Conservation (phyloP, 2,329 filamentous ascomycete genomes). For the Sporothrix mexicana region DNA sequence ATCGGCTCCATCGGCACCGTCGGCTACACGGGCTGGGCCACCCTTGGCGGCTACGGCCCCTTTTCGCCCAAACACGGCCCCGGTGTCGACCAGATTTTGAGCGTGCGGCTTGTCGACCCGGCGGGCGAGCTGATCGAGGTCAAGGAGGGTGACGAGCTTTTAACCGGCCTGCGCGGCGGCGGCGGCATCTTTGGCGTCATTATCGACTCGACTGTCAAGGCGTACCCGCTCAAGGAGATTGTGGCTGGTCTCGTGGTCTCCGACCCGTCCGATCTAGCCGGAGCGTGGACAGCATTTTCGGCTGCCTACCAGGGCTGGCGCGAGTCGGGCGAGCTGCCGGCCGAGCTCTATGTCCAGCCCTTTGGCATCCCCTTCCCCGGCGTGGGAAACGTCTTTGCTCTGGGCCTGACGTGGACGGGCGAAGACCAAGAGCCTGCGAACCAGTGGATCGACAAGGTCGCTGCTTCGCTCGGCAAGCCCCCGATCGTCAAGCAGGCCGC, state of each 20-base stretch:
- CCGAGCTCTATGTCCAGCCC: conserved; percentile 21
- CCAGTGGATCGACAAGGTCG: conserved; percentile 24
- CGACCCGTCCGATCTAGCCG: background rate
- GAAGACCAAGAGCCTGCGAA: background rate
- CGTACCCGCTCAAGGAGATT: conserved; percentile 36
- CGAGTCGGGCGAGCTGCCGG: background rate
- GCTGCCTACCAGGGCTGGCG: conserved; percentile 16
- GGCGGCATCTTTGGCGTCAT: conserved; percentile 43
- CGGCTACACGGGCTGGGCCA: conserved; percentile 48
- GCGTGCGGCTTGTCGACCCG: conserved; percentile 41
- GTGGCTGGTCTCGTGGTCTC: background rate
- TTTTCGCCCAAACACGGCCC: conserved; percentile 43
- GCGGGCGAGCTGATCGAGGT: conserved; percentile 42
- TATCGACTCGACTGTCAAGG: conserved; percentile 41
- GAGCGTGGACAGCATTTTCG: conserved; percentile 9
- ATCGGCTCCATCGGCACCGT: conserved; percentile 36
- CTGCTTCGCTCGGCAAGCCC: conserved; percentile 11
- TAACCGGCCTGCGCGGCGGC: conserved; percentile 42
- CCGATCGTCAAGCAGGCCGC: conserved; percentile 13
- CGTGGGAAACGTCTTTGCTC: conserved; percentile 16
- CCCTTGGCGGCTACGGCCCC: conserved; percentile 46
- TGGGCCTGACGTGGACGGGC: conserved; percentile 8
- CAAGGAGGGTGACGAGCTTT: conserved; percentile 38
- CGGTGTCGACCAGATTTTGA: conserved; percentile 48
- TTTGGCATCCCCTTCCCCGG: conserved; percentile 5